These are phyloP conservation scores for Fusarium foetens DNA, from an alignment of 2,329 filamentous ascomycete genomes.

Conservation along the genomic window DNA sequence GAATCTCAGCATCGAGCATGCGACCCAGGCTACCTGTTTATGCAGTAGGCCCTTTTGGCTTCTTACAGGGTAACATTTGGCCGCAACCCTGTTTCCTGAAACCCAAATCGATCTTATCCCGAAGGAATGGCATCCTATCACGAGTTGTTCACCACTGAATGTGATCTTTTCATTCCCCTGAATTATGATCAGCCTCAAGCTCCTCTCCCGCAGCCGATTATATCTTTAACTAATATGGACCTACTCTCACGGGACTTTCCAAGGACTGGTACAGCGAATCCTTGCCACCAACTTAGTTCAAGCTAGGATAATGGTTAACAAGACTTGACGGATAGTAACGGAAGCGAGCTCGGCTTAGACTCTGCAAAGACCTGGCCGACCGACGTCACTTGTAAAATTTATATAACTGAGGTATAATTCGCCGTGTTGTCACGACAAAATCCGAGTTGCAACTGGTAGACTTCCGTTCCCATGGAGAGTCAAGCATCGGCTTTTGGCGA, in stretches of 20 bases:
- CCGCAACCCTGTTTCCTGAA: neutral
- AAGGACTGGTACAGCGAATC: neutral
- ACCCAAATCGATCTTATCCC: neutral
- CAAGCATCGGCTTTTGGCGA: neutral
- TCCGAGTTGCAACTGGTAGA: no score
- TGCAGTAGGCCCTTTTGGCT: neutral
- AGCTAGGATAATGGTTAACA: neutral
- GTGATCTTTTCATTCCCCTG: accelerated
- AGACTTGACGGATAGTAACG: neutral
- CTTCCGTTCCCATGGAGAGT: neutral
- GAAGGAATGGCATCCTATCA: neutral
- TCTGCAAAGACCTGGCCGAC: accelerated
- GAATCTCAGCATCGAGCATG: neutral
- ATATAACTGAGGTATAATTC: no score
- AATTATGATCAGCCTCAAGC: neutral
- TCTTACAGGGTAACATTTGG: neutral
- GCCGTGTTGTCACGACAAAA: no score
- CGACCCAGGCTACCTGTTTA: neutral
- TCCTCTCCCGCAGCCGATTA: neutral
- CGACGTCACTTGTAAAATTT: no score
- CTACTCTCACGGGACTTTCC: neutral
- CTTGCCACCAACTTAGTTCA: neutral
- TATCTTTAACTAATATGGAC: accelerated
- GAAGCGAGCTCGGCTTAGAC: neutral
- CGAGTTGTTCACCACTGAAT: accelerated